Percentiles rank a stretch among this genome's conserved stretches.
Evolutionary conservation across 1,139 yeast species (phyloP).

Genomic region (Blastobotrys serpentis): DNA sequence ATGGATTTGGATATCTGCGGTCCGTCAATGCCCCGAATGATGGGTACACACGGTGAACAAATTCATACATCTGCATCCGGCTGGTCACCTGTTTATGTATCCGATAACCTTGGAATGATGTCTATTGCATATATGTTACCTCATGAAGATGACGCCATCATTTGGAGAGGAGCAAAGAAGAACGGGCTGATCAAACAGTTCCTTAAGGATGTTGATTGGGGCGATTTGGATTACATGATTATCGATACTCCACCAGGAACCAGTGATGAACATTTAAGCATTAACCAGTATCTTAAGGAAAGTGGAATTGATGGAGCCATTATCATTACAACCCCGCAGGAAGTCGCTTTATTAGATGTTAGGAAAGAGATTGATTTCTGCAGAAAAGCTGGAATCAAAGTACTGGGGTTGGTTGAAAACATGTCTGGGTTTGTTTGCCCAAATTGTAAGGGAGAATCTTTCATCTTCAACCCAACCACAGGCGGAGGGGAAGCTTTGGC

Average conservation of each 20-base stretch:
- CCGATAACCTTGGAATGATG: constrained; percentile 93
- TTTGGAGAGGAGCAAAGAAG: constrained; percentile 97
- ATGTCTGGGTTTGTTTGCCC: constrained; percentile 99
- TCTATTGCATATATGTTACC: constrained; percentile 96
- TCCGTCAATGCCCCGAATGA: constrained; percentile 92
- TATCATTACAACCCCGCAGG: constrained; percentile 96
- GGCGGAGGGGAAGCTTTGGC: constrained; percentile 93
- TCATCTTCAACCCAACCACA: constrained; percentile 90
- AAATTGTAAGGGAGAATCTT: constrained; percentile 82
- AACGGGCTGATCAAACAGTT: constrained; percentile 92
- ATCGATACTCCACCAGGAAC: constrained; percentile 99
- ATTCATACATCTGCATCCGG: constrained; percentile 90
- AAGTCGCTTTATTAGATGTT: constrained; percentile 91
- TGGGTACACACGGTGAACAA: constrained; percentile 85
- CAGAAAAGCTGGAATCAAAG: constrained; percentile 78
- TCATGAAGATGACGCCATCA: constrained; percentile 87
- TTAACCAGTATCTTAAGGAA: constrained; percentile 82
- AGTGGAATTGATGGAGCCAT: constrained; percentile 95
- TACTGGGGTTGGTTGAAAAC: constrained; percentile 90
- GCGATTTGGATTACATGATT: constrained; percentile 80
- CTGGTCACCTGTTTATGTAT: constrained; percentile 95
- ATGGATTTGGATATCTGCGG: constrained; percentile 98
- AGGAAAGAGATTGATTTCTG: constrained; percentile 96
- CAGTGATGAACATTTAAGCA: constrained; percentile 92
- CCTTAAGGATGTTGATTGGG: constrained; percentile 95